Base-by-base conservation (phyloP, 2,329 filamentous ascomycete species). In the Metarhizium sp. region DNA sequence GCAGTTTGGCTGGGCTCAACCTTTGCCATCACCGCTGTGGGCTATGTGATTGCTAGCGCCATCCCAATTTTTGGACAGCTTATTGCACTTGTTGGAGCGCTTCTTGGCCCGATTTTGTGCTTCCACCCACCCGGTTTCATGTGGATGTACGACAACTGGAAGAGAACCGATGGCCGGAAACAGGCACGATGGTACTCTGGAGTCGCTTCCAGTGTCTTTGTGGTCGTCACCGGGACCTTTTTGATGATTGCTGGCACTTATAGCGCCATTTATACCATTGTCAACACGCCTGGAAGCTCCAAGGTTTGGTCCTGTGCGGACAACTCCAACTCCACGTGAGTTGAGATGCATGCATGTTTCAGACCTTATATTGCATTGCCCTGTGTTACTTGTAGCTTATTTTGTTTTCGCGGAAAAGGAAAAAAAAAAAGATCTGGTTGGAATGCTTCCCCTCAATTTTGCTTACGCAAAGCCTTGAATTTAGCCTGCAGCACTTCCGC, bases 321-420 rank as follows among this genome's bases (percentile, higher is more conserved):
- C 53, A 75, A 75, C 60, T 74, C 71, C 5, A 60, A 64, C 55
- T 64, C 62, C 3, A 43, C 40, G 6, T 43, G 97, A 97, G 69
- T 79, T 97, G 10, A 34, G 32, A 34, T 11, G 32, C 6, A 34
- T 34, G 32, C 32, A 34, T 34, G 32, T 34, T 11, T 34, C 32
- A 34, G 32, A 34, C 32, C 32, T 34, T 11, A 34, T 34, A 34
- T 34, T 34, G 10, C 6, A 11, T 8, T 8, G 32, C 7, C 32
- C 32, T 34, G 32, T 11, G 6, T 34, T 34, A 8, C 32, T 25
- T 25, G 25, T 25, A 25, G 25, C 25, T 25, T 25, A 3, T 25
- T 25, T 25, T 25, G 25, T 25, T 25, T 25, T 25, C 25, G 25
- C 25, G 25, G 25, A 25, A 25, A 25, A 25, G 25, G 25, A 4